A percentile compares a stretch with the other conserved stretches of the same genome.
These are phyloP conservation scores for Phoma sp. DNA, from an alignment of 2,329 filamentous ascomycete genomes.

Conservation along the genomic window DNA sequence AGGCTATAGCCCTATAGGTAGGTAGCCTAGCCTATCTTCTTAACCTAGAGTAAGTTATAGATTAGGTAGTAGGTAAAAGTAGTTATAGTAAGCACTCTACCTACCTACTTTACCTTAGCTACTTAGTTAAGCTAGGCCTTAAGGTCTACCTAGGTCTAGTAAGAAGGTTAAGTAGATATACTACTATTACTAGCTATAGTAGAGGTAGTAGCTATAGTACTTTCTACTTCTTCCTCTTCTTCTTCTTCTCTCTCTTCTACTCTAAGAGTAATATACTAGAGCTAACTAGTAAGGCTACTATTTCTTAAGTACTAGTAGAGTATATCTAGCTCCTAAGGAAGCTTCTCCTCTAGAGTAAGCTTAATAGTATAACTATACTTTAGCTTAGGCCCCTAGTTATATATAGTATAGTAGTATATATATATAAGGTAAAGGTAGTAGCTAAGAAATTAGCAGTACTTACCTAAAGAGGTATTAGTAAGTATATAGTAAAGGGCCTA, in stretches of 20 bases:
- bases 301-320: too few relatives aligned
- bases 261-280: not conserved
- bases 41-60: not conserved
- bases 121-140: too few relatives aligned
- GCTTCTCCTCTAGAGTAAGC: not conserved
- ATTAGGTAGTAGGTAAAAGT: too few relatives aligned
- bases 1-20: not conserved
- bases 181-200: too few relatives aligned
- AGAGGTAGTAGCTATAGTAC: too few relatives aligned
- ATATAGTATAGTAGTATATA: not conserved
- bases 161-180: not conserved
- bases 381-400: too few relatives aligned
- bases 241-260: too few relatives aligned
- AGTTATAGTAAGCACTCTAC: too few relatives aligned
- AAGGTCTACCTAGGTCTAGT: not conserved
- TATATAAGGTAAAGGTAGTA: not conserved
- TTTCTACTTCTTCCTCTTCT: too few relatives aligned
- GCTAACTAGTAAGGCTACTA: too few relatives aligned
- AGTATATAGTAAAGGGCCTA: not conserved
- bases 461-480: not conserved
- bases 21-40: not conserved
- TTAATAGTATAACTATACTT: not conserved
- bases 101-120: not conserved
- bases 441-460: not conserved
- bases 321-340: not conserved